A percentile compares a stretch with the other conserved stretches of the same genome.
These are phyloP conservation scores for Multifurca ochricompacta DNA, from an alignment of 768 basidiomycete genomes.

Conservation along the genomic window DNA sequence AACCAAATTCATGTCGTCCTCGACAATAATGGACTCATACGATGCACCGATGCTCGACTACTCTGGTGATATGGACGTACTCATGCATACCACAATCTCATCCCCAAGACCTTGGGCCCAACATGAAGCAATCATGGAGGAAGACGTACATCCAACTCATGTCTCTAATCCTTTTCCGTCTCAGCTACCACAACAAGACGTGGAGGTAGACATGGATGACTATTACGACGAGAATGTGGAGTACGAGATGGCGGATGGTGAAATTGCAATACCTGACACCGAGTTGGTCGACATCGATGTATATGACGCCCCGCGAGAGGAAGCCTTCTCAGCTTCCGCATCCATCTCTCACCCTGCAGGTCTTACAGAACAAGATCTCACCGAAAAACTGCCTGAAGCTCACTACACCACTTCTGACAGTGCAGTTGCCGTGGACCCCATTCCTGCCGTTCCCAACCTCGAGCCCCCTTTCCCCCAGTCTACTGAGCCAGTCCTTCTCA, in stretches of 20 bases:
- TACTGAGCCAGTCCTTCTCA: constrained; percentile 14
- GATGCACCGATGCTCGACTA: constrained; percentile 23
- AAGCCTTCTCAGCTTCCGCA: neutral
- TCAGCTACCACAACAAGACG: constrained; percentile 17
- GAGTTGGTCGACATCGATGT: constrained; percentile 21
- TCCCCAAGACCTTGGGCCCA: constrained; percentile 21
- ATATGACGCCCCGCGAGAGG: constrained; percentile 18
- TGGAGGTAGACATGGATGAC: constrained; percentile 22
- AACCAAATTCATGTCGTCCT: constrained; percentile 16
- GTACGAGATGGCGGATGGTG: constrained; percentile 22
- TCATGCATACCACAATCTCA: constrained; percentile 21
- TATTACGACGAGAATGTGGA: constrained; percentile 19
- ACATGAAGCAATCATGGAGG: constrained; percentile 21
- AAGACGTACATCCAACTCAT: constrained; percentile 13
- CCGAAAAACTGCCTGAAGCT: neutral
- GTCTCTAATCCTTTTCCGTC: constrained; percentile 6
- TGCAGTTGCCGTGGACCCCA: constrained; percentile 65
- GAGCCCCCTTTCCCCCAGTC: constrained; percentile 32
- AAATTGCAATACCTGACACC: constrained; percentile 2
- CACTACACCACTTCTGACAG: constrained; percentile 26
- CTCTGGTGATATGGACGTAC: constrained; percentile 18
- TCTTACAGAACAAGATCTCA: neutral
- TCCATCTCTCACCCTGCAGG: constrained; percentile 1
- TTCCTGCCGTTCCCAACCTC: constrained; percentile 49
- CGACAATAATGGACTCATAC: constrained; percentile 19